Evolutionary conservation across 768 basidiomycete species (phyloP), one percentile per base, ranked within the genome.

Genomic region (Steccherinum ochraceum): DNA sequence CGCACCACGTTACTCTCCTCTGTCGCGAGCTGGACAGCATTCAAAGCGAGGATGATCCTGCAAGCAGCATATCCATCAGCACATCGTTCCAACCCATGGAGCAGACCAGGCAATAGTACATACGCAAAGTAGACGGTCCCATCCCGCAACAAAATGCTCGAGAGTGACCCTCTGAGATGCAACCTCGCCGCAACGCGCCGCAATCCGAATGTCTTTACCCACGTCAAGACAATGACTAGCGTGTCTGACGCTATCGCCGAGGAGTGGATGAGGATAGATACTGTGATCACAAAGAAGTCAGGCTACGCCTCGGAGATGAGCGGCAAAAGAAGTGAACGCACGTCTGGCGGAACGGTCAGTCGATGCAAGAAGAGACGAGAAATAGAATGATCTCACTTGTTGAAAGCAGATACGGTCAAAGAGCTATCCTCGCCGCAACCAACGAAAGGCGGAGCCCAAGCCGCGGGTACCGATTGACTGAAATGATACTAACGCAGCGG

Each of bases 221-320:
- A 54, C 5, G 53, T 54, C 48, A 54, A 49, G 19, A 54, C 21
- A 19, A 54, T 27, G 1, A 54, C 53, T 1, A 54, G 45, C 2
- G 24, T 49, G 23, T 54, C 53, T 27, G 53, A 50, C 4, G 44
- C 53, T 27, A 54, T 54, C 11, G 53, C 48, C 4, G 49, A 46
- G 12, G 24, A 19, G 16, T 48, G 40, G 39, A 46, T 45, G 19
- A 54, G 40, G 35, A 46, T 45, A 40, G 25, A 27, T 19, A 54
- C 53, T 54, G 45, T 10, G 26, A 39, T 39, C n/a, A 11, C 11
- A 39, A 39, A 39, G n/a, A n/a, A n/a, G n/a, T n/a, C n/a, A n/a
- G n/a, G n/a, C n/a, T n/a, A n/a, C n/a, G n/a, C n/a, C n/a, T n/a
- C n/a, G n/a, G n/a, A n/a, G n/a, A n/a, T n/a, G n/a, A n/a, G n/a